Conservation (phyloP, 83 land plant species). For the Thuja plicata region DNA sequence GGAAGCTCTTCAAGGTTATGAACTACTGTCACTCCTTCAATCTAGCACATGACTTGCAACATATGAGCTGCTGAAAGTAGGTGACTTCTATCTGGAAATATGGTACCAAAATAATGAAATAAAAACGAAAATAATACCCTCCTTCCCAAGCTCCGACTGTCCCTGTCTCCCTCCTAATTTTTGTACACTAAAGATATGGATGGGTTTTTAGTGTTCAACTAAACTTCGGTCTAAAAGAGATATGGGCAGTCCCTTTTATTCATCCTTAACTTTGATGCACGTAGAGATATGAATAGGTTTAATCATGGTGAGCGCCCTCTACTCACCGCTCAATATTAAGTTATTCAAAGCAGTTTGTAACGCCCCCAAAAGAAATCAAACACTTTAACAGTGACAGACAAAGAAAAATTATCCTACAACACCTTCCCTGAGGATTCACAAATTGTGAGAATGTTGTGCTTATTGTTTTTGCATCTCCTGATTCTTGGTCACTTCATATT, state of each 20-base stretch:
- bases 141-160: background rate
- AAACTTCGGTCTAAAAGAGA: background rate
- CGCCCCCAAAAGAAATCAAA: background rate
- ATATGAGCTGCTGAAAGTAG: background rate
- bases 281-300: background rate
- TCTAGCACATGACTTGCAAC: background rate
- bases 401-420: background rate
- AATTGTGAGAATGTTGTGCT: conserved; percentile 60
- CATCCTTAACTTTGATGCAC: background rate
- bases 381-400: background rate
- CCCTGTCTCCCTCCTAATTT: background rate
- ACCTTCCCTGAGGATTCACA: conserved; percentile 54
- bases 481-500: conserved; percentile 3
- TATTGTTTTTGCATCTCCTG: conserved; percentile 38
- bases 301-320: too few relatives aligned
- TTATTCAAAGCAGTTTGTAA: background rate
- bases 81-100: background rate
- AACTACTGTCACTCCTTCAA: background rate
- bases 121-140: background rate
- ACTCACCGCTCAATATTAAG: background rate
- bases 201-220: background rate
- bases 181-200: background rate
- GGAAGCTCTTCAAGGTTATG: background rate
- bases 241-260: background rate
- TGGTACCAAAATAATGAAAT: background rate